Base-by-base conservation (phyloP, 2,329 filamentous ascomycete species). In the Fusarium mangiferae region DNA sequence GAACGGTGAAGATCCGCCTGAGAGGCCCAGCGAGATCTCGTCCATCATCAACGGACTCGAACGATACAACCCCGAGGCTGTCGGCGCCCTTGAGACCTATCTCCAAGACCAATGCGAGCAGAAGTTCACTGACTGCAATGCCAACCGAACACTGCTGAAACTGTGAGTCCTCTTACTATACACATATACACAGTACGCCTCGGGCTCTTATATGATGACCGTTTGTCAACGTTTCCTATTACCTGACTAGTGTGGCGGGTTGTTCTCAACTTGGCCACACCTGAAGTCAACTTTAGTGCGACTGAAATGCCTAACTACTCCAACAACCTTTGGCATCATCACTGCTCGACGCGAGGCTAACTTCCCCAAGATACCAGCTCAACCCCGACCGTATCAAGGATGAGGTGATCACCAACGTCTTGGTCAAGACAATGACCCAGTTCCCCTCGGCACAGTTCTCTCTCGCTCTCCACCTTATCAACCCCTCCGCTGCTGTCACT, bases 51-150 rank as follows among this genome's bases (percentile, higher is more conserved):
- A 96, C 86, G 96, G 96, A 78, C 94, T 99, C 75, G 96, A 99
- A 85, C 91, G 96, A 81, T 99, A 99, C 88, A 99, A 99, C 85
- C 96, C 96, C 46, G 96, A 99, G 87, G 98, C 96, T 58, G 97
- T 97, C 56, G 90, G 90, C 72, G 89, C 94, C 76, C 96, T 99
- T 84, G 96, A 99, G 89, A 93, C 94, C 83, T 99, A 99, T 85
- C 92, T 99, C 73, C 89, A 90, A 81, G 92, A 95, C 84, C 96
- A 99, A 87, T 99, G 96, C 88, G 96, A 98, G 85, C 92, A 93
- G 84, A 93, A 95, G 86, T 95, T 93, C 78, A 95, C 94, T 85
- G 96, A 99, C 85, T 94, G 93, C 88, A 98, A 98, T 85, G 95
- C 96, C 80, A 99, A 98, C 87, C 88, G 98, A 83, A 97, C 96